phyloP scores from a whole-genome alignment of 2,329 filamentous ascomycete genomes.

The Fusarium secorum region DNA sequence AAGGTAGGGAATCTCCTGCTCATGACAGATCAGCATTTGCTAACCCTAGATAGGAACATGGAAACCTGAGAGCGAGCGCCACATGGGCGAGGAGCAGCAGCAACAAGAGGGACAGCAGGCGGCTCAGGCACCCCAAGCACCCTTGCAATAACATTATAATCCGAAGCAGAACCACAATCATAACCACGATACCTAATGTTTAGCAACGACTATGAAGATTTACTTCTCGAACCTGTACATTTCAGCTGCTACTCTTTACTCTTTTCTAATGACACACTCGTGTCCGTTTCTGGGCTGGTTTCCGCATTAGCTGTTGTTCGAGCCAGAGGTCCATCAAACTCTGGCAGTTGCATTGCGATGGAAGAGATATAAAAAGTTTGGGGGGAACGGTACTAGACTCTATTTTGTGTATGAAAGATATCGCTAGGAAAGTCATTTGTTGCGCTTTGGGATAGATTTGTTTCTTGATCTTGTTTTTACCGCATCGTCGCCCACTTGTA shows the following conservation, averaged over 20 bases:
- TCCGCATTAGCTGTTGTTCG: constrained; percentile 26
- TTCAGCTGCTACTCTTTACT: constrained; percentile 38
- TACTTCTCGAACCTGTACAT: constrained; percentile 42
- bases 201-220: constrained; percentile 38
- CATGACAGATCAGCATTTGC: neutral
- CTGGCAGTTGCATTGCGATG: constrained; percentile 32
- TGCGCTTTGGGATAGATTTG: constrained; percentile 32
- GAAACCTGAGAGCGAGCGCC: constrained; percentile 76
- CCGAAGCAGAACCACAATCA: constrained; percentile 10
- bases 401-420: constrained; percentile 14
- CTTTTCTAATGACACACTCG: constrained; percentile 39
- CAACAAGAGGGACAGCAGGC: constrained; percentile 33
- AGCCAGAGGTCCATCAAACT: constrained; percentile 1
- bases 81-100: constrained; percentile 66
- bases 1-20: constrained; percentile 66
- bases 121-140: constrained; percentile 28
- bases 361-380: constrained; percentile 34
- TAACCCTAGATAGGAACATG: constrained; percentile 65
- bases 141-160: constrained; percentile 31
- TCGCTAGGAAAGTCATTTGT: constrained; percentile 19
- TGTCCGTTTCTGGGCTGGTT: constrained; percentile 35
- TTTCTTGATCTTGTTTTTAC: constrained; percentile 18
- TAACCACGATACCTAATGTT: constrained; percentile 38
- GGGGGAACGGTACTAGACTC: constrained; percentile 27
- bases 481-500: neutral